Percentiles rank a stretch among this genome's conserved stretches.
phyloP scores from a whole-genome alignment of 1,139 yeast genomes.

The Debaryomycetaceae sp. region DNA sequence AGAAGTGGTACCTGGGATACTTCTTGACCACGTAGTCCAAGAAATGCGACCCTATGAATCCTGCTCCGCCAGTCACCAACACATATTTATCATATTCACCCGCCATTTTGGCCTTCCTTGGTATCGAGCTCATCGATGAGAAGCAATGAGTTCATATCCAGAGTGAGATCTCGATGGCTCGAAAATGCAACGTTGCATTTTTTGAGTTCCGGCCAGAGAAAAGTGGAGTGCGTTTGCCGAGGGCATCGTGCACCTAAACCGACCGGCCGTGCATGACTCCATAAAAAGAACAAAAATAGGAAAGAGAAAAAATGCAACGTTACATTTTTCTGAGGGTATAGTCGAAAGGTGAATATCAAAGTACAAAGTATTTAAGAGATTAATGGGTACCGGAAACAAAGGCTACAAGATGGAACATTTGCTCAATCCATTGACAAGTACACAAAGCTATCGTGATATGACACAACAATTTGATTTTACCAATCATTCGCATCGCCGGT shows the following conservation, averaged over 20 bases:
- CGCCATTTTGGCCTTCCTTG: not conserved
- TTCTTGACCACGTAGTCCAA: slow-evolving; percentile 34
- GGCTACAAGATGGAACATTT: slow-evolving; percentile 16
- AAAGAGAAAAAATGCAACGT: not conserved
- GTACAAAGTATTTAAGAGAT: not conserved
- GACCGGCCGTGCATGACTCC: not conserved
- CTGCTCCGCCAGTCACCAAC: slow-evolving; percentile 58
- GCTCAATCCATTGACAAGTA: slow-evolving; percentile 20
- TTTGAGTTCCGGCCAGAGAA: no score
- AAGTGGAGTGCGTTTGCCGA: no score
- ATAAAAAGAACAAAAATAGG: not conserved
- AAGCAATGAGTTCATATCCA: no score
- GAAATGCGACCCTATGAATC: slow-evolving; percentile 55
- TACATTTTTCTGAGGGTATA: not conserved
- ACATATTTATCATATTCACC: slow-evolving; percentile 18
- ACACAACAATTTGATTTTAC: slow-evolving; percentile 43
- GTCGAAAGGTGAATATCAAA: not conserved
- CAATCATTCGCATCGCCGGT: slow-evolving; percentile 64
- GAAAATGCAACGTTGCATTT: slow-evolving; percentile 15
- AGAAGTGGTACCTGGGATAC: slow-evolving; percentile 37
- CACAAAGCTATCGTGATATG: slow-evolving; percentile 17
- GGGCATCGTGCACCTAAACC: no score
- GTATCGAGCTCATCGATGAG: no score
- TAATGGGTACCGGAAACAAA: not conserved
- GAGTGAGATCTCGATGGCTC: not conserved